A percentile compares a stretch with the other conserved stretches of the same genome.
These are phyloP conservation scores for Calonectria leucothoes DNA, from an alignment of 2,329 filamentous ascomycete species.

Conservation along the genomic window DNA sequence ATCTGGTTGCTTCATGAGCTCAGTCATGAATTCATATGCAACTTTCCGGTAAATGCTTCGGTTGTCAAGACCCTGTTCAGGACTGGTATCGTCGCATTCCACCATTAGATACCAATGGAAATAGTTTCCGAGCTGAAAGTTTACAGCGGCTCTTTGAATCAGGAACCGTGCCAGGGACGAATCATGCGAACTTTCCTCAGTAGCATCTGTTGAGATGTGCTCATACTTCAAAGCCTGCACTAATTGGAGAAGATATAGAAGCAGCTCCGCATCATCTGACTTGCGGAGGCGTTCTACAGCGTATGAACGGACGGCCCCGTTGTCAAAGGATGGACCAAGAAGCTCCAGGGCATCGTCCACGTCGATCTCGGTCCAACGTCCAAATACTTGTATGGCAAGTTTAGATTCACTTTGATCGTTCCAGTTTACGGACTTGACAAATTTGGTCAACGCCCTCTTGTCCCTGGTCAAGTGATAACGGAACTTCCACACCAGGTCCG, in stretches of 20 bases:
- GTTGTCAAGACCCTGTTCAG: slow-evolving; percentile 79
- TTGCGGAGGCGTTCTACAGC: slow-evolving; percentile 93
- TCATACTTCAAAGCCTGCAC: slow-evolving; percentile 98
- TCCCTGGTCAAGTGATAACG: slow-evolving; percentile 93
- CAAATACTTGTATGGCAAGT: slow-evolving; percentile 89
- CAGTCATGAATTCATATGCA: slow-evolving; percentile 95
- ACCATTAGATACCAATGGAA: slow-evolving; percentile 99
- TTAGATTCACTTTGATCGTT: slow-evolving; percentile 84
- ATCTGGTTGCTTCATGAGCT: slow-evolving; percentile 77
- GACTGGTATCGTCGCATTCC: slow-evolving; percentile 88
- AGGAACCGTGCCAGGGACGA: slow-evolving; percentile 92
- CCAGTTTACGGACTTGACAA: slow-evolving; percentile 98
- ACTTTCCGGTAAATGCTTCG: slow-evolving; percentile 92
- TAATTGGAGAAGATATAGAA: slow-evolving; percentile 91
- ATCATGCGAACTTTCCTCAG: slow-evolving; percentile 72
- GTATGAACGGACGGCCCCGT: slow-evolving; percentile 88
- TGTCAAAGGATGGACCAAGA: slow-evolving; percentile 91
- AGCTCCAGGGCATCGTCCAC: slow-evolving; percentile 96
- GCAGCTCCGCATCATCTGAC: slow-evolving; percentile 89
- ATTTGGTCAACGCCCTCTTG: slow-evolving; percentile 93
- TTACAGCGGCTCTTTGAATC: slow-evolving; percentile 86
- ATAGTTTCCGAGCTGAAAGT: slow-evolving; percentile 92
- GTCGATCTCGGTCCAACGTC: slow-evolving; percentile 96
- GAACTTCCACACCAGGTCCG: slow-evolving; percentile 98
- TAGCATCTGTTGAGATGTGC: slow-evolving; percentile 71